phyloP scores from a whole-genome alignment of 129 eudicot species.

The Deinandra increscens region DNA sequence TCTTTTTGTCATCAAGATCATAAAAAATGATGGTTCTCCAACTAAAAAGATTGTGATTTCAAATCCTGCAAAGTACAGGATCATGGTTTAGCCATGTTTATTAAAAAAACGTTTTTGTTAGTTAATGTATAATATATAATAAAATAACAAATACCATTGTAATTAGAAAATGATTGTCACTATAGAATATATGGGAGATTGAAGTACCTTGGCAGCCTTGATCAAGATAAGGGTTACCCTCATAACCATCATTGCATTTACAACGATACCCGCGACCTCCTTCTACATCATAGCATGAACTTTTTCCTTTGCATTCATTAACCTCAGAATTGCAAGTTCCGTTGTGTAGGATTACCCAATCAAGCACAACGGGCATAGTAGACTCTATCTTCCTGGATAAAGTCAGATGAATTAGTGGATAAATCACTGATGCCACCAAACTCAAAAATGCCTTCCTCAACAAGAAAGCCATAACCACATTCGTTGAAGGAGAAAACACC shows the following conservation, averaged over 20 bases:
- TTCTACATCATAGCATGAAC: background rate
- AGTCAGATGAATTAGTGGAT: background rate
- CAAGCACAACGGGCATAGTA: background rate
- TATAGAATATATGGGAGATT: too few species aligned
- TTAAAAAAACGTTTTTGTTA: too few species aligned
- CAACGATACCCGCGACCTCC: background rate
- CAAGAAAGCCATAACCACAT: conserved; percentile 1
- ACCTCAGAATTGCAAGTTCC: background rate
- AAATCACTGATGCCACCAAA: background rate
- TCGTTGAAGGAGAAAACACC: background rate
- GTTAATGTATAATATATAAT: too few species aligned
- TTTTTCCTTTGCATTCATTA: background rate
- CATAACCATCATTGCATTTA: background rate
- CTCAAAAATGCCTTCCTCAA: background rate
- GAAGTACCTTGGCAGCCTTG: background rate
- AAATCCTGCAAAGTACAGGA: too few species aligned
- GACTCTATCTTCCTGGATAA: background rate
- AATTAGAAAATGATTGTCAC: too few species aligned
- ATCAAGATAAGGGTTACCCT: background rate
- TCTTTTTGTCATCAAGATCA: too few species aligned
- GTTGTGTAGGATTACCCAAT: background rate
- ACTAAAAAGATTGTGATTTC: too few species aligned
- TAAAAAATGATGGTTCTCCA: too few species aligned
- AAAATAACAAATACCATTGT: too few species aligned
- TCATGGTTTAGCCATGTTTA: too few species aligned